phyloP scores from a whole-genome alignment of 305 asterid genomes.

The Petunia hybrid region DNA sequence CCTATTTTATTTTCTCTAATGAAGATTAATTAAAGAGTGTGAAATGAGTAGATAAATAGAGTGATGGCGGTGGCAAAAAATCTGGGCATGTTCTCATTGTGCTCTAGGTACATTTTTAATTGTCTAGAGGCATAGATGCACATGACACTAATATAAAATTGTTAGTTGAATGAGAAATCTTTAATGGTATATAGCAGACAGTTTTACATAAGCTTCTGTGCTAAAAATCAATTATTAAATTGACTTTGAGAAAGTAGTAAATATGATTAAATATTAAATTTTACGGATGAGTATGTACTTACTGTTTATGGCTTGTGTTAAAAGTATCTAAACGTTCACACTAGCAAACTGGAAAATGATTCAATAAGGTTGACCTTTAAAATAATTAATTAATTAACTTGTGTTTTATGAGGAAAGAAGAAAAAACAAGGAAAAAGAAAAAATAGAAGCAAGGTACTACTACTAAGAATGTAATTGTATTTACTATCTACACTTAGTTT shows the following conservation, averaged over 20 bases:
- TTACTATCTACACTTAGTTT: no score
- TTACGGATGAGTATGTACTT: background rate
- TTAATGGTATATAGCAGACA: background rate
- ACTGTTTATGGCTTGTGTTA: no score
- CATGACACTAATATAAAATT: background rate
- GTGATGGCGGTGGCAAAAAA: conserved; percentile 31
- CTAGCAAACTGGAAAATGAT: no score
- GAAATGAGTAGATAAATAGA: conserved; percentile 9
- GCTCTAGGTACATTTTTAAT: background rate
- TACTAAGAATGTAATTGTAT: no score
- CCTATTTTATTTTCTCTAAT: conserved; percentile 6
- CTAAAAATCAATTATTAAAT: background rate
- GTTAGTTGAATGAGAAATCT: background rate
- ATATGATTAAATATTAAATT: background rate
- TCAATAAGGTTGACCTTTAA: no score
- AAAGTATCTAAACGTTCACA: no score
- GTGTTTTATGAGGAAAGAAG: no score
- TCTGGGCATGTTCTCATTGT: conserved; percentile 31
- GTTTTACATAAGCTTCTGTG: background rate
- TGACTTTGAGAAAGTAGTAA: background rate
- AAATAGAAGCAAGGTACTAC: no score
- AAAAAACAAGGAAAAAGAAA: no score
- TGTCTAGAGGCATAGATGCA: background rate
- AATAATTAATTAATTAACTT: no score
- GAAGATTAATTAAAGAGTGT: background rate